Conservation (phyloP, 1,284 basidiomycete species). For the Naganishia albida region DNA sequence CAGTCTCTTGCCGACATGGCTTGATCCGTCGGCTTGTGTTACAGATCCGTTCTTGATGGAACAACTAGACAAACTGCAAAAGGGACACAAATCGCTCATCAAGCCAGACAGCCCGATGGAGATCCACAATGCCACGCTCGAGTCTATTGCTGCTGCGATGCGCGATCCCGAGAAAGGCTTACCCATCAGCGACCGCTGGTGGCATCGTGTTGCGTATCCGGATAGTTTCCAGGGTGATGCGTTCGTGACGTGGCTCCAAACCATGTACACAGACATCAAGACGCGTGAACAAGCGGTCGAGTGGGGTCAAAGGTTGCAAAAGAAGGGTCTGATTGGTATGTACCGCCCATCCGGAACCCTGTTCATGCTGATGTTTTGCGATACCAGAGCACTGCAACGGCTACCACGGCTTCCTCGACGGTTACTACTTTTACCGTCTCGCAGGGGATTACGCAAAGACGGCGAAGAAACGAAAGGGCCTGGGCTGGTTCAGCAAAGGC, state of each 20-base stretch:
- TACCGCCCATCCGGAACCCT: not conserved
- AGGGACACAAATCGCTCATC: slow-evolving; percentile 66
- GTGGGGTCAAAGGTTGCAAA: slow-evolving; percentile 70
- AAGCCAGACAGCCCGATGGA: slow-evolving; percentile 74
- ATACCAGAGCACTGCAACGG: slow-evolving; percentile 67
- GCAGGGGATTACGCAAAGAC: slow-evolving; percentile 72
- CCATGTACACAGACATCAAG: slow-evolving; percentile 80
- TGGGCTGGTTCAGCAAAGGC: slow-evolving; percentile 32
- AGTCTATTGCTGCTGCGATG: slow-evolving; percentile 72
- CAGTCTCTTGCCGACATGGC: slow-evolving; percentile 74
- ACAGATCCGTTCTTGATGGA: slow-evolving; percentile 73
- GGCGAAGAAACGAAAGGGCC: slow-evolving; percentile 62
- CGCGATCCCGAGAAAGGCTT: slow-evolving; percentile 69
- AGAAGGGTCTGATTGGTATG: slow-evolving; percentile 71
- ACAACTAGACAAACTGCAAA: slow-evolving; percentile 76
- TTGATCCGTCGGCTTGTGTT: slow-evolving; percentile 75
- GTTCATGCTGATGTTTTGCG: not conserved
- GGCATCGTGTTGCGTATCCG: slow-evolving; percentile 68
- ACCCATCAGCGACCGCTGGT: slow-evolving; percentile 72
- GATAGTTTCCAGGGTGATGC: slow-evolving; percentile 84
- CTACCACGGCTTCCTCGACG: slow-evolving; percentile 78
- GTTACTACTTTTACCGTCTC: slow-evolving; percentile 82
- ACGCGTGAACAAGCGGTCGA: slow-evolving; percentile 75
- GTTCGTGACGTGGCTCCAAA: slow-evolving; percentile 80
- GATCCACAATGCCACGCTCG: slow-evolving; percentile 63